phyloP scores from a whole-genome alignment of 2,329 filamentous ascomycete species.

The Diaporthe humulicola region DNA sequence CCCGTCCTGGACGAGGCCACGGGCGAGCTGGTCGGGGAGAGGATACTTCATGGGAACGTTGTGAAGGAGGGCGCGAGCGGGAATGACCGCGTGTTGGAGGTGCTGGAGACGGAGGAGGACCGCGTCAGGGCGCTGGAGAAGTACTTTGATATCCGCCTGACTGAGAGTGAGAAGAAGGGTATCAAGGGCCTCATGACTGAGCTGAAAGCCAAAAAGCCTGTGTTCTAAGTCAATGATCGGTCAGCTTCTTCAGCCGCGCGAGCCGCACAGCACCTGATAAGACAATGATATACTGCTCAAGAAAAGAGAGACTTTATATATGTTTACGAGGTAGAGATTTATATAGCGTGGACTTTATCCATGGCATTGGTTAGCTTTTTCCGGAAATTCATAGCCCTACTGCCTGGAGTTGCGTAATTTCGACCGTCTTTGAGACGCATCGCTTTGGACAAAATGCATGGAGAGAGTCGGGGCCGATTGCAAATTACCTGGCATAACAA shows the following conservation, averaged over 20 bases:
- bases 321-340: background rate
- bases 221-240: background rate
- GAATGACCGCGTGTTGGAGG: constrained; percentile 56
- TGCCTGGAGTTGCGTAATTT: background rate
- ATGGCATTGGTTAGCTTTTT: background rate
- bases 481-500: too few relatives aligned
- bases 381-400: background rate
- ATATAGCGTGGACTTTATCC: background rate
- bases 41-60: constrained; percentile 58
- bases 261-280: too few relatives aligned
- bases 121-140: constrained; percentile 61
- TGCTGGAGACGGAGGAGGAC: constrained; percentile 60
- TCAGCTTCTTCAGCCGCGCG: background rate
- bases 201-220: constrained; percentile 37
- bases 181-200: constrained; percentile 57
- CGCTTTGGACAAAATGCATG: background rate
- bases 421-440: background rate
- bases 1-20: constrained; percentile 45
- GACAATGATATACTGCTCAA: background rate
- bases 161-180: constrained; percentile 58
- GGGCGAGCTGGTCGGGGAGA: constrained; percentile 49
- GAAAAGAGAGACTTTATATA: background rate
- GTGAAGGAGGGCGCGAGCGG: constrained; percentile 59
- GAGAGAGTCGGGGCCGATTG: too few relatives aligned
- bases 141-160: constrained; percentile 64